Base-by-base conservation (phyloP, 2,329 filamentous ascomycete genomes). In the Talaromyces piceae region DNA sequence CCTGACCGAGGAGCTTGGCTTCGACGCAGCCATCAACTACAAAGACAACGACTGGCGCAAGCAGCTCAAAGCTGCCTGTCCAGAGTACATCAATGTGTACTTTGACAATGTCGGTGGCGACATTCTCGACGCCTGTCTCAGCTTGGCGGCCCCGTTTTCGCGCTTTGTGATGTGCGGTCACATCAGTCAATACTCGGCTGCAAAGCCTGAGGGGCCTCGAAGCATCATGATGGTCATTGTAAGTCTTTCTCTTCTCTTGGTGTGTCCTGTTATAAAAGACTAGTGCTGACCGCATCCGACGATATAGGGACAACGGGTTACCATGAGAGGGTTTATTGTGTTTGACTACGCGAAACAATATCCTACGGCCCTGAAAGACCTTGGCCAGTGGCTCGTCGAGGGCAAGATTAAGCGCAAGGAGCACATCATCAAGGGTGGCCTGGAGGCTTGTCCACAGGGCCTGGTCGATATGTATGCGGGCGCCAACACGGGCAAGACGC, bases 61-160 rank as follows among this genome's bases (percentile, higher is more conserved):
- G 54, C 74, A 83, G 65, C 79, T 88, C 60, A 74, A 76, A 56
- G 76, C 75, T 39, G 81, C 78, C 4, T 86, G 83, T 1, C 66
- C 74, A 37, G 68, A 77, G 55, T 74, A 76, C 56, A 86, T 84
- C 51, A 81, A 86, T 67, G 81, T 88, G 12, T 88, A 82, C 68
- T 88, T 82, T 64, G 85, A 88, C 67, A 88, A 88, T 69, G 82
- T 86, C 18, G 85, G 84, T 9, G 85, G 85, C 5, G 82, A 86
- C 55, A 84, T 88, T 49, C 73, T 88, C 26, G 82, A 88, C 61
- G 67, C 81, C 55, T 83, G 82, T 41, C 73, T 89, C 33, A 70
- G 67, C 3, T 76, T 82, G n/a, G 84, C 86, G 52, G 83, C 82
- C 51, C 69, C 70, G 47, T 72, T 78, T 62, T 71, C 84, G 12